Evolutionary conservation across 306 rosid species (phyloP).

Genomic region (Vachellia pachyceras): DNA sequence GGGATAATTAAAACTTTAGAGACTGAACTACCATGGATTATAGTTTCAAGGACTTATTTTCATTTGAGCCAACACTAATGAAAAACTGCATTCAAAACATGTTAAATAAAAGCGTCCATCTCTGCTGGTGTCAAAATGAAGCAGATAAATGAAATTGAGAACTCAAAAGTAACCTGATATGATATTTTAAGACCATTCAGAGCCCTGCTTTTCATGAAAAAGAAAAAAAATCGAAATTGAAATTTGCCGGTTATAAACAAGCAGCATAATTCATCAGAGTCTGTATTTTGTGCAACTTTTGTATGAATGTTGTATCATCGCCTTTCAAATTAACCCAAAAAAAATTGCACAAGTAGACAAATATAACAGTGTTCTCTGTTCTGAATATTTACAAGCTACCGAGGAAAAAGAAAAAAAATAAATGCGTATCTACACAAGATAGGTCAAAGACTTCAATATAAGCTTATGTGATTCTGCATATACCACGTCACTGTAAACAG

Average conservation of each 20-base stretch:
- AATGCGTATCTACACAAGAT: constrained; percentile 5
- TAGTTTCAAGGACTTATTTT: too few relatives aligned
- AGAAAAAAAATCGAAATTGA: constrained; percentile 14
- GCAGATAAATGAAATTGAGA: neutral
- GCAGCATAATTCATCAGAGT: neutral
- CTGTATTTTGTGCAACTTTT: constrained; percentile 19
- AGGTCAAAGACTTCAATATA: constrained; percentile 22
- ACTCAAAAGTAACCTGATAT: neutral
- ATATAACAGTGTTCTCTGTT: constrained; percentile 29
- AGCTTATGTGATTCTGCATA: constrained; percentile 44
- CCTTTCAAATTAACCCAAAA: neutral
- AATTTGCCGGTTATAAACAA: neutral
- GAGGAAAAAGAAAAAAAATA: neutral
- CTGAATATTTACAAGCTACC: constrained; percentile 37
- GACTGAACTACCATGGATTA: too few relatives aligned
- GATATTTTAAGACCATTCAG: neutral
- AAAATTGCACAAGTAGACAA: constrained; percentile 37
- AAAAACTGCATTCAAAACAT: too few relatives aligned
- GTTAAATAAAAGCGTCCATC: too few relatives aligned
- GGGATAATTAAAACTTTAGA: neutral
- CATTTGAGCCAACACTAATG: too few relatives aligned
- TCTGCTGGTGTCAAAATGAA: neutral
- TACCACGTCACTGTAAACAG: constrained; percentile 67
- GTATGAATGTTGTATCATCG: constrained; percentile 8
- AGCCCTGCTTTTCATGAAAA: neutral